These are phyloP conservation scores for Phoma sp. DNA, from an alignment of 2,329 filamentous ascomycete species.

Conservation along the genomic window DNA sequence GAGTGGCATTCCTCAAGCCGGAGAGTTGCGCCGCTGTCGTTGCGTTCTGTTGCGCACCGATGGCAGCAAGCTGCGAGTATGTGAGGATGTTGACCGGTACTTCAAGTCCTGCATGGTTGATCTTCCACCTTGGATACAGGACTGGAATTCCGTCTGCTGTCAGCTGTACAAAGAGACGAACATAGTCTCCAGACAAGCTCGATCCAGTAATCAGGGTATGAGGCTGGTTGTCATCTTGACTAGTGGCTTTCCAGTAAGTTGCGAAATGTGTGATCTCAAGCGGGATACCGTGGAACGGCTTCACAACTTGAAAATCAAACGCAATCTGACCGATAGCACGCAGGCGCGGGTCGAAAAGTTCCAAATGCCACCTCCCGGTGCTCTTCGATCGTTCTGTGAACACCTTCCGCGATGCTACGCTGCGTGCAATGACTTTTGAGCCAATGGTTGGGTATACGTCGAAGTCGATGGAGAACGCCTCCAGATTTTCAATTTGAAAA, in stretches of 20 bases:
- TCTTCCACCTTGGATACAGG: slow-evolving; percentile 83
- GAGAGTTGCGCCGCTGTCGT: slow-evolving; percentile 30
- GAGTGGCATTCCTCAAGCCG: slow-evolving; percentile 32
- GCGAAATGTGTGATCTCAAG: slow-evolving; percentile 98
- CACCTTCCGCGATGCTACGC: slow-evolving; percentile 84
- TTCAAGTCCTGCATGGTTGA: slow-evolving; percentile 76
- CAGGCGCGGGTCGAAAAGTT: slow-evolving; percentile 89
- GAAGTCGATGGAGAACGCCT: slow-evolving; percentile 93
- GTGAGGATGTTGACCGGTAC: slow-evolving; percentile 82
- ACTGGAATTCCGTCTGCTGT: slow-evolving; percentile 88
- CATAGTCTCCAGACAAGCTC: slow-evolving; percentile 93
- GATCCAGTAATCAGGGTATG: slow-evolving; percentile 92
- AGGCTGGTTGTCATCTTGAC: slow-evolving; percentile 83
- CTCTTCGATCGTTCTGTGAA: slow-evolving; percentile 79
- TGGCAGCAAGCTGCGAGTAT: slow-evolving; percentile 70
- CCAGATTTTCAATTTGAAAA: slow-evolving; percentile 93
- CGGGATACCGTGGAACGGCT: slow-evolving; percentile 89
- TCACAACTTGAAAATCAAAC: slow-evolving; percentile 95
- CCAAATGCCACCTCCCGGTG: slow-evolving; percentile 80
- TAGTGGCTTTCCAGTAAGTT: slow-evolving; percentile 99
- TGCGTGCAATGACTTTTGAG: slow-evolving; percentile 95
- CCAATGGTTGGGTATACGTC: slow-evolving; percentile 98
- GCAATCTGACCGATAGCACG: slow-evolving; percentile 91
- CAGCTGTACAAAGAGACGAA: slow-evolving; percentile 88
- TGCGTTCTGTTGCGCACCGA: slow-evolving; percentile 45